Conservation (phyloP, 2,329 filamentous ascomycete genomes). For the Dichotomopilus funicola region DNA sequence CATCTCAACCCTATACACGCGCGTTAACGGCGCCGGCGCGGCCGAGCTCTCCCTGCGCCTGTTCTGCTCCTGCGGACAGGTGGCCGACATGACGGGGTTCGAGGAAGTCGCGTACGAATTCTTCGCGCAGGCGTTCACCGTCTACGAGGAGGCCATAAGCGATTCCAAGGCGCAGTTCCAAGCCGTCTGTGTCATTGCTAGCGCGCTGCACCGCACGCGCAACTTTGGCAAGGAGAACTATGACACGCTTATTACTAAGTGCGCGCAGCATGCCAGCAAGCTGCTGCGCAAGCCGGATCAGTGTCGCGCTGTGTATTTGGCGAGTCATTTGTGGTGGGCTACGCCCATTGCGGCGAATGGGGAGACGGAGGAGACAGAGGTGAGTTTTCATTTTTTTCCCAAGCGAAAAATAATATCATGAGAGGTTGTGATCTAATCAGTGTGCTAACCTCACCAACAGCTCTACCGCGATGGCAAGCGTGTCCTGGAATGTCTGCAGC, state of each 20-base stretch:
- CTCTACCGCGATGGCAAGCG: constrained; percentile 96
- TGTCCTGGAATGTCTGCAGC: constrained; percentile 91
- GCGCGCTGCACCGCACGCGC: constrained; percentile 78
- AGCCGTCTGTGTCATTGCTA: constrained; percentile 89
- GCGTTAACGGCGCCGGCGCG: constrained; percentile 68
- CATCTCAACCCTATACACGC: constrained; percentile 78
- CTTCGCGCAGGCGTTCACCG: constrained; percentile 95
- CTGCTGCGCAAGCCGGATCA: constrained; percentile 96
- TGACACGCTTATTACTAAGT: constrained; percentile 97
- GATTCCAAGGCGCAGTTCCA: constrained; percentile 97
- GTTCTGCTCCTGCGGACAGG: constrained; percentile 87
- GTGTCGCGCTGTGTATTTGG: constrained; percentile 91
- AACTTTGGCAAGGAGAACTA: constrained; percentile 97
- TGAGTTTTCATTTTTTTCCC: constrained; percentile 37
- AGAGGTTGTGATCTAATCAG: no score
- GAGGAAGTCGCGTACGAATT: constrained; percentile 98
- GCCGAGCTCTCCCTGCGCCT: constrained; percentile 84
- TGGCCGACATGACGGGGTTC: constrained; percentile 83
- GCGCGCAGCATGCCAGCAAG: constrained; percentile 92
- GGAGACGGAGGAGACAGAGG: constrained; percentile 75
- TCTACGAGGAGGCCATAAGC: constrained; percentile 93
- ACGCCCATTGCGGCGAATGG: constrained; percentile 70
- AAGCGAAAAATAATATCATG: no score
- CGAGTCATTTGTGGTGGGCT: constrained; percentile 97
- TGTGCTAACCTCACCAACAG: constrained; percentile 37